Evolutionary conservation across 108 stramenopile genomes (phyloP).

Genomic region (Nitzschia sp.): DNA sequence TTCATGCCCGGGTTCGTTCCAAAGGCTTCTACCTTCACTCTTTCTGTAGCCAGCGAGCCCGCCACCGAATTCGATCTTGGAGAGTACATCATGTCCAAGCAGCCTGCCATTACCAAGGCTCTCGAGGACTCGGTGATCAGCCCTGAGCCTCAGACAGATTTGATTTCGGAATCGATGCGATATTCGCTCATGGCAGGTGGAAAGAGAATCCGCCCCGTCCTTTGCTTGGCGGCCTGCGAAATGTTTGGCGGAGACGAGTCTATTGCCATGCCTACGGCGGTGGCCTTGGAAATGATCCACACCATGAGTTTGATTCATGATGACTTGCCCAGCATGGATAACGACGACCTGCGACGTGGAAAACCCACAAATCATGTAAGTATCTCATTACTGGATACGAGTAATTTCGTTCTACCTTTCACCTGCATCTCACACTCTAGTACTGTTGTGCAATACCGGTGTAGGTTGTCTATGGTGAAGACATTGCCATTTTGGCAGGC

Average conservation of each 20-base stretch:
- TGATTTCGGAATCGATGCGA: constrained; percentile 91
- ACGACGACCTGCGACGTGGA: constrained; percentile 93
- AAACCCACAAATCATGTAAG: constrained; percentile 93
- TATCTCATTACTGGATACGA: no score
- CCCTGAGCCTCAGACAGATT: constrained; percentile 56
- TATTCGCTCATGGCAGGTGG: constrained; percentile 97
- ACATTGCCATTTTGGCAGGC: constrained; percentile 95
- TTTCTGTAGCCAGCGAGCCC: constrained; percentile 6
- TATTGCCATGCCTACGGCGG: constrained; percentile 90
- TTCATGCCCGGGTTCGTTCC: background rate
- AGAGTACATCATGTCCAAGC: constrained; percentile 83
- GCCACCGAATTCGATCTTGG: constrained; percentile 64
- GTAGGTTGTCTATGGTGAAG: constrained; percentile 94
- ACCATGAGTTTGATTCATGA: constrained; percentile 98
- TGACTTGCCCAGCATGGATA: constrained; percentile 95
- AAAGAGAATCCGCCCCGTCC: constrained; percentile 93
- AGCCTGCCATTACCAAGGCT: constrained; percentile 80
- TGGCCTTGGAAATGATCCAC: constrained; percentile 97
- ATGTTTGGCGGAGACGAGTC: constrained; percentile 85
- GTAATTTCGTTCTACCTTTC: no score
- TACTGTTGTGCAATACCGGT: no score
- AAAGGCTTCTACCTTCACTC: no score
- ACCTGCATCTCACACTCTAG: no score
- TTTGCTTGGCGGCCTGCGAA: constrained; percentile 92
- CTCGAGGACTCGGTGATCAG: constrained; percentile 70